Evolutionary conservation across 805 yeast genomes (phyloP), one percentile per base, ranked within the genome.

Genomic region (Ogataea ganodermae): DNA sequence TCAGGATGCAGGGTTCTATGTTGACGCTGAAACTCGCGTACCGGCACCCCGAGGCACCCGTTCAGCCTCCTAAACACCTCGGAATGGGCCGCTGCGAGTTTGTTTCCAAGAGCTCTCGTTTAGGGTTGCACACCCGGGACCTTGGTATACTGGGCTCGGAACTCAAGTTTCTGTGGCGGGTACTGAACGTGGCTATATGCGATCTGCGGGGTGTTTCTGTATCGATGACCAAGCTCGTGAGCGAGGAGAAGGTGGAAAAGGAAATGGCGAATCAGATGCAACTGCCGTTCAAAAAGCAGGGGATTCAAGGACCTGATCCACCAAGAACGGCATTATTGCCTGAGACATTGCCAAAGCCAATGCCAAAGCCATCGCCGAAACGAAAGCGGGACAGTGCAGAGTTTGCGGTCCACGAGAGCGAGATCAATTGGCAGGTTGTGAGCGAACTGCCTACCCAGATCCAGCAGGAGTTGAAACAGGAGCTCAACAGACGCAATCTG

Each of bases 71-170:
- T 1, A 94, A 92, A 60, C 84, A 71, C 63, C 53, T 94, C 59
- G 99, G 99, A 0, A 80, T 86, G 81, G 98, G 99, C 0, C 62
- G 62, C 12, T 89, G 96, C 65, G 89, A 83, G 42, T 70, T 83
- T 27, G 67, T 75, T 10, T 79, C 83, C 35, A 82, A 81, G 54
- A 71, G 84, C 9, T 69, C 84, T 2, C 71, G 71, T 27, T 59
- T 92, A 12, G 89, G 90, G 0, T 62, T 78, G 1, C 74, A 84
- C 2, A 80, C 90, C 1, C 72, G 78, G 56, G 84, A 80, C 45
- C 54, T 72, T 56, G 88, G 89, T 0, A 59, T 79, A n/a, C 62
- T 89, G 7, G 76, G 82, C 0, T 72, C 82, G 10, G 88, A 84
- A 58, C 59, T 83, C 31, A 76, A 81, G 54, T 69, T 78, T 10